Evolutionary conservation across 2,329 filamentous ascomycete genomes (phyloP).

Genomic region (Aureobasidium sp.): DNA sequence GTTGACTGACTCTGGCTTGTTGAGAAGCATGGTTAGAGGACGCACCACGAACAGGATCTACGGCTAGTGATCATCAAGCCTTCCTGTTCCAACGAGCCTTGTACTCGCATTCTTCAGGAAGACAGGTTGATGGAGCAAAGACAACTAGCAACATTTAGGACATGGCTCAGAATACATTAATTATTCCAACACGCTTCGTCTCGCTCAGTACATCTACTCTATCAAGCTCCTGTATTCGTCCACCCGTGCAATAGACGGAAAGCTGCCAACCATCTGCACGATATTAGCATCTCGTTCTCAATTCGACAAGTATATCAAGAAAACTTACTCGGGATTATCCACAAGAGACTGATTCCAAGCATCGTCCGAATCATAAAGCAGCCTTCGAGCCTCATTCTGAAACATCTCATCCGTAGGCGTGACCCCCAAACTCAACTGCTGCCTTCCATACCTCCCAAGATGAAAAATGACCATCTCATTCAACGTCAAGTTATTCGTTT

Average conservation of each 20-base stretch:
- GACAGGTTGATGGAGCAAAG: too few species aligned
- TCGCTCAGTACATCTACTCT: background rate
- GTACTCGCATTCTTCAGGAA: too few species aligned
- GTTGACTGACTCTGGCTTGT: too few species aligned
- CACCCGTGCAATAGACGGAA: conserved; percentile 27
- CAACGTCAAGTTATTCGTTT: conserved; percentile 21
- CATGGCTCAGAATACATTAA: too few species aligned
- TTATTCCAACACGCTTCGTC: too few species aligned
- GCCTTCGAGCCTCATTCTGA: conserved; percentile 37
- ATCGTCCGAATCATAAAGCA: conserved; percentile 43
- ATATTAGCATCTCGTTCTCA: background rate
- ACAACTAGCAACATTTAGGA: too few species aligned
- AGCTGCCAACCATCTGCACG: conserved; percentile 33
- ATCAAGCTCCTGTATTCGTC: background rate
- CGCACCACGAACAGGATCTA: too few species aligned
- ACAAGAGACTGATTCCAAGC: conserved; percentile 37
- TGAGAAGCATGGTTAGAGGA: too few species aligned
- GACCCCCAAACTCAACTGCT: conserved; percentile 31
- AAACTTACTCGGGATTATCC: conserved; percentile 30
- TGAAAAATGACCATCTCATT: conserved; percentile 43
- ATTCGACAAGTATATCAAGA: background rate
- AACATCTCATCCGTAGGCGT: conserved; percentile 42
- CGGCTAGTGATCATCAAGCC: too few species aligned
- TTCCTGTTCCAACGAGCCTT: too few species aligned
- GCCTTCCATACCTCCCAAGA: conserved; percentile 37